Evolutionary conservation across 2,329 filamentous ascomycete genomes (phyloP).

Genomic region (Periconia macrospinosa): DNA sequence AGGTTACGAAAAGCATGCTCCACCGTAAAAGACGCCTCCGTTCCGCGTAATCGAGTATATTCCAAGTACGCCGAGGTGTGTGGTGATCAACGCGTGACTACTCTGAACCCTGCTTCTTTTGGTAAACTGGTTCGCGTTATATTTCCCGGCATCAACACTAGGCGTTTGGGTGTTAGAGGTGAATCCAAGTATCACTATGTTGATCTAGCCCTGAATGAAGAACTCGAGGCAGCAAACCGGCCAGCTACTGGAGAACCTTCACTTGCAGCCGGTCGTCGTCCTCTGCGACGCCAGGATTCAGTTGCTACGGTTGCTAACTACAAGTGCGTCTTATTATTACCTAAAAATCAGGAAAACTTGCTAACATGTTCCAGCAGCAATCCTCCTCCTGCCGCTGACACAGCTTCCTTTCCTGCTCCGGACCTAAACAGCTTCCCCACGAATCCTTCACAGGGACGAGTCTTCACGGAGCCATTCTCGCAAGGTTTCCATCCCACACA

Average conservation of each 20-base stretch:
- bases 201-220: conserved; percentile 50
- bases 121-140: conserved; percentile 96
- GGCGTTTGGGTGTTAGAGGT: conserved; percentile 86
- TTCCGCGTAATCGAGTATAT: conserved; percentile 90
- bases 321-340: conserved; percentile 20
- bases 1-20: conserved; percentile 74
- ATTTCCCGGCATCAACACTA: conserved; percentile 91
- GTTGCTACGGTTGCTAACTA: conserved; percentile 37
- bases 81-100: conserved; percentile 89
- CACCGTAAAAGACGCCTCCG: conserved; percentile 73
- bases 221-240: conserved; percentile 3
- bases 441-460: conserved; percentile 46
- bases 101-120: conserved; percentile 95
- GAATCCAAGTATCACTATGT: conserved; percentile 98
- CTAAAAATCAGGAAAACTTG: too few species aligned
- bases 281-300: conserved; percentile 36
- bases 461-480: conserved; percentile 51
- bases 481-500: conserved; percentile 43
- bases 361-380: neutral
- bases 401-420: conserved; percentile 48
- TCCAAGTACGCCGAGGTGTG: conserved; percentile 93
- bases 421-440: conserved; percentile 23
- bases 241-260: neutral
- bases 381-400: conserved; percentile 52
- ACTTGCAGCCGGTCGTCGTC: conserved; percentile 13